These are phyloP conservation scores for Cornus controversa DNA, from an alignment of 148 eudicot species.

Conservation along the genomic window DNA sequence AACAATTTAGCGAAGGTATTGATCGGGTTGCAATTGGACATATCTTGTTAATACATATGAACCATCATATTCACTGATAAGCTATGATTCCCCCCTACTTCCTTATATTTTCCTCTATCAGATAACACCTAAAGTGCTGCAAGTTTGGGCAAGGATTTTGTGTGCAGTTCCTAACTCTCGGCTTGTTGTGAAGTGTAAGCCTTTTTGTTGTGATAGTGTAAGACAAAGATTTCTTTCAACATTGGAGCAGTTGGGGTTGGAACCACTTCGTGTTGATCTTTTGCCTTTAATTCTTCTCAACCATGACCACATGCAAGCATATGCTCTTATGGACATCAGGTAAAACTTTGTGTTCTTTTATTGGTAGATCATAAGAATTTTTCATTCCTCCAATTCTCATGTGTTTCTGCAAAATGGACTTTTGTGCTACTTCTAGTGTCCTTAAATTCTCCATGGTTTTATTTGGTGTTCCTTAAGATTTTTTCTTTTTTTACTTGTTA, in stretches of 20 bases:
- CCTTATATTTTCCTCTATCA: slow-evolving; percentile 24
- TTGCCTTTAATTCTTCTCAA: slow-evolving; percentile 93
- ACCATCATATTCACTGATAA: neutral
- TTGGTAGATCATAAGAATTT: neutral
- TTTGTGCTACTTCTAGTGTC: neutral
- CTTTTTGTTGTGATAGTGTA: slow-evolving; percentile 88
- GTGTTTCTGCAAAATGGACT: neutral
- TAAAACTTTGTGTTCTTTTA: slow-evolving; percentile 21
- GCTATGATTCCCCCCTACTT: slow-evolving; percentile 1
- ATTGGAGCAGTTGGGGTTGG: slow-evolving; percentile 91
- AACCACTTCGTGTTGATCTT: slow-evolving; percentile 85
- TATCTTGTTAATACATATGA: neutral
- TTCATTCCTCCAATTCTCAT: neutral
- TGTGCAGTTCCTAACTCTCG: slow-evolving; percentile 94
- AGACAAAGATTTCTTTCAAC: slow-evolving; percentile 79
- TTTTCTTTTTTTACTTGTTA: neutral
- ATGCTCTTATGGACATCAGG: slow-evolving; percentile 98
- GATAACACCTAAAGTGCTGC: slow-evolving; percentile 94
- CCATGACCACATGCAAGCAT: slow-evolving; percentile 99
- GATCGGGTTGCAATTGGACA: neutral
- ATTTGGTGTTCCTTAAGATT: neutral
- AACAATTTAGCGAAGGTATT: slow-evolving; percentile 96
- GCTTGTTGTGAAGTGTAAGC: slow-evolving; percentile 95
- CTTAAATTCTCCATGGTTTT: too few relatives aligned
- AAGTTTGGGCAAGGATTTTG: slow-evolving; percentile 93